Evolutionary conservation across 768 basidiomycete species (phyloP).

Genomic region (Hypsizygus marmoreus): DNA sequence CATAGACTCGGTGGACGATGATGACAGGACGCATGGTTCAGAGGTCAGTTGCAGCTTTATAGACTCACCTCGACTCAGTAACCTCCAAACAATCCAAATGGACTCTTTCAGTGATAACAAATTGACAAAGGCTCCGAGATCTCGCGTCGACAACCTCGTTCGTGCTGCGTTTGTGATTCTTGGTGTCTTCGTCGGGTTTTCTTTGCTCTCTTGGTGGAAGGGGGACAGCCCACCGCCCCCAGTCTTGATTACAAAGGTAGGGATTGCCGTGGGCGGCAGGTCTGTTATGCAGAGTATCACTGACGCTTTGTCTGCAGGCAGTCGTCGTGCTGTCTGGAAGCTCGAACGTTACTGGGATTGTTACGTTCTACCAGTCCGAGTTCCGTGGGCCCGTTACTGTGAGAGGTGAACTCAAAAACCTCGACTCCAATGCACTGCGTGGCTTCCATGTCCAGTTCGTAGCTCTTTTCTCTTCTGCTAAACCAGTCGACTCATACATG

Average conservation of each 20-base stretch:
- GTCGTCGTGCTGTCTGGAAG: slow-evolving; percentile 62
- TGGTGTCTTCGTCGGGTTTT: slow-evolving; percentile 6
- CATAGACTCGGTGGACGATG: too few relatives aligned
- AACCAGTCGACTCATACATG: background rate
- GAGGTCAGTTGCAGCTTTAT: too few relatives aligned
- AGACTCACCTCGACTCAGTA: background rate
- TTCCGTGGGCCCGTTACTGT: slow-evolving; percentile 56
- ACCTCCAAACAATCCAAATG: slow-evolving; percentile 2
- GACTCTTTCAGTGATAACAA: slow-evolving; percentile 6
- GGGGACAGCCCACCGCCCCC: background rate
- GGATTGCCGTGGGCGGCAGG: background rate
- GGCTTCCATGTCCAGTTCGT: slow-evolving; percentile 86
- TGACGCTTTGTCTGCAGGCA: slow-evolving; percentile 22
- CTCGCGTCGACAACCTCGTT: background rate
- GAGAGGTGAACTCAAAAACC: slow-evolving; percentile 59
- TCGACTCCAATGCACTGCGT: slow-evolving; percentile 57
- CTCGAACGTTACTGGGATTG: slow-evolving; percentile 60
- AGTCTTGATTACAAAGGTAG: slow-evolving; percentile 21
- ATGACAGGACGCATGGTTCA: too few relatives aligned
- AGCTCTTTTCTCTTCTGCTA: background rate
- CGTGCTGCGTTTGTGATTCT: slow-evolving; percentile 4
- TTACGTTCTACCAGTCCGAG: slow-evolving; percentile 62
- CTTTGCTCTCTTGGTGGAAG: slow-evolving; percentile 12
- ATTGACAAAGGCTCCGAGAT: background rate
- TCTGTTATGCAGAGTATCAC: background rate